These are phyloP conservation scores for Globisporangium iwayamae DNA, from an alignment of 352 stramenopile species.

Conservation along the genomic window DNA sequence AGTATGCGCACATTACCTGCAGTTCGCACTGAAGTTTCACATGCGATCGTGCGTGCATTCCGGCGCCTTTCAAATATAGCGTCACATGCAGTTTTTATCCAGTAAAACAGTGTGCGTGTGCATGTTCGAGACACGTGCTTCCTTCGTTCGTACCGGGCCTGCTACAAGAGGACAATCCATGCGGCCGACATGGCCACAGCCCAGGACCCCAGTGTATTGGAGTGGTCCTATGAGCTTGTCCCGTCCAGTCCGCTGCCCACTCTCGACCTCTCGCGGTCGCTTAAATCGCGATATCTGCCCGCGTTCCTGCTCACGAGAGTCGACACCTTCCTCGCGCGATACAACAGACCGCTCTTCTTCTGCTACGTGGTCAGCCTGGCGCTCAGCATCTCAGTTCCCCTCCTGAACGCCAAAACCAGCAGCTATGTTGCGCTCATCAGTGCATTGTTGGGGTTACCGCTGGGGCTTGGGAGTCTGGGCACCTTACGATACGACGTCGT, in stretches of 20 bases:
- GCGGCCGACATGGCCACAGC: slow-evolving; percentile 1
- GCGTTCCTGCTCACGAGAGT: slow-evolving; percentile 14
- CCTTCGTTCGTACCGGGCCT: neutral
- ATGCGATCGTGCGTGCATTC: neutral
- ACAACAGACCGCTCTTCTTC: slow-evolving; percentile 21
- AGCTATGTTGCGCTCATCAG: slow-evolving; percentile 17
- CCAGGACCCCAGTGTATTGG: neutral
- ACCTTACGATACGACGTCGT: slow-evolving; percentile 38
- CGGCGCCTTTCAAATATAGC: neutral
- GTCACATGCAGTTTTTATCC: neutral
- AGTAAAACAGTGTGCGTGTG: neutral
- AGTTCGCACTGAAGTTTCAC: neutral
- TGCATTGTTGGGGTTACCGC: slow-evolving; percentile 20
- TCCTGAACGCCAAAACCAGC: slow-evolving; percentile 18
- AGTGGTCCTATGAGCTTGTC: slow-evolving; percentile 27
- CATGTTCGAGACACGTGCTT: neutral
- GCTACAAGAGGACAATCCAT: neutral
- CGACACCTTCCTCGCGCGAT: slow-evolving; percentile 23
- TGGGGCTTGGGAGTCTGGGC: slow-evolving; percentile 26
- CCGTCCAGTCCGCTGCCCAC: slow-evolving; percentile 25
- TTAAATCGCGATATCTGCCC: slow-evolving; percentile 28
- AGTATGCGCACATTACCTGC: neutral
- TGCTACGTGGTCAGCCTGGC: slow-evolving; percentile 17
- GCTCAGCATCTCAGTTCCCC: slow-evolving; percentile 20
- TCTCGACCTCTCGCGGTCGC: slow-evolving; percentile 33